phyloP scores from a whole-genome alignment of 306 rosid genomes.

The Fragaria vesca region DNA sequence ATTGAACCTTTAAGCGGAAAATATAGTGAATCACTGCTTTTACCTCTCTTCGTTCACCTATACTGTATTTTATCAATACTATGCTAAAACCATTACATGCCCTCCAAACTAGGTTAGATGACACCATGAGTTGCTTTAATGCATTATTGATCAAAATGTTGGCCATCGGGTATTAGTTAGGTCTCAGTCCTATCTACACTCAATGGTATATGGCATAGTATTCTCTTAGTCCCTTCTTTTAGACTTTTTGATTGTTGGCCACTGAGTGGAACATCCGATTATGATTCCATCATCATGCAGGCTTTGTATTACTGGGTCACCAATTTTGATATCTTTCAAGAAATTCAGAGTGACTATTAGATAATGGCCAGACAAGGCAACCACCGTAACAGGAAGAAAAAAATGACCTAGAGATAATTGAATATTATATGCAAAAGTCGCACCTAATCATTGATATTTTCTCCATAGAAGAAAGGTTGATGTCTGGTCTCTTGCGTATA shows the following conservation, averaged over 20 bases:
- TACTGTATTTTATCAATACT: neutral
- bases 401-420: neutral
- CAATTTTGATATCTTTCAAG: neutral
- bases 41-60: neutral
- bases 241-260: neutral
- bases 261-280: neutral
- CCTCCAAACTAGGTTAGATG: neutral
- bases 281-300: neutral
- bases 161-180: neutral
- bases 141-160: neutral
- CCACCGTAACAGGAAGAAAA: neutral
- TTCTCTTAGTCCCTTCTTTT: neutral
- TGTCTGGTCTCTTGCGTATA: neutral
- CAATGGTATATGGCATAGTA: neutral
- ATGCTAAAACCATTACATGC: neutral
- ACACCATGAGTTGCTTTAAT: neutral
- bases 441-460: neutral
- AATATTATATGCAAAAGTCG: neutral
- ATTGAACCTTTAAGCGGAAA: neutral
- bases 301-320: conserved; percentile 3
- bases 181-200: neutral
- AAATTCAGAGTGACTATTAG: conserved; percentile 1
- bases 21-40: neutral
- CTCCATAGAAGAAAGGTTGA: neutral
- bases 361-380: neutral